Evolutionary conservation across 352 stramenopile species (phyloP), one percentile per base, ranked within the genome.

Genomic region (Aphanomyces euteiches): DNA sequence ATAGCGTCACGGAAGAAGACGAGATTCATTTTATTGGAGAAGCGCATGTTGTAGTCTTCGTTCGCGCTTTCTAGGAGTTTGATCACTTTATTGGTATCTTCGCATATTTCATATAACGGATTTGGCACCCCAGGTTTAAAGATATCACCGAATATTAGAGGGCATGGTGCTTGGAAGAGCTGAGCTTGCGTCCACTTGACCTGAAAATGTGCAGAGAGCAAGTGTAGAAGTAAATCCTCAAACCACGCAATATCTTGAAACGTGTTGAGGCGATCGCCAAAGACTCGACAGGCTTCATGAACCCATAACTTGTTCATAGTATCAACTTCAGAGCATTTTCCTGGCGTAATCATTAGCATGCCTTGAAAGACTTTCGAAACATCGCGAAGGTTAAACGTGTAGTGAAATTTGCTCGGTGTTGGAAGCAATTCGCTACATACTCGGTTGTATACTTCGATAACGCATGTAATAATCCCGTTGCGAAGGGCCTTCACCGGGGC

Each of bases 341-440:
- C 61, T 5, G 86, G 80, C 1, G 85, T 91, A 57, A 98, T 87
- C 93, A 98, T 98, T 6, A 98, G 78, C 37, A 98, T 86, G 0
- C 95, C 95, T 56, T 98, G 95, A 56, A 98, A 98, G 3, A 98
- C 92, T 74, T 98, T 98, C 3, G 89, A 97, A 0, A 98, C 89
- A 60, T 98, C 93, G 4, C 95, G 93, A 6, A 98, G 81, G 75
- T 98, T 98, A 74, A 98, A 98, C 5, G 90, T 98, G 78, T 98
- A 96, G 73, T 97, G 87, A 69, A 96, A 96, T 64, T 96, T 98
- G 72, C 85, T 90, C 0, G 95, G 95, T 12, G 95, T 98, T 12
- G 95, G 95, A 34, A 98, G 69, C 6, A 98, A 74, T 58, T 98
- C 92, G 34, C 90, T 73, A 5, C 88, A 95, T 19, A 98, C 95